Percentiles rank a stretch among this genome's conserved stretches.
These are phyloP conservation scores for Polymyxa betae DNA, from an alignment of 208 protist species.

Conservation along the genomic window DNA sequence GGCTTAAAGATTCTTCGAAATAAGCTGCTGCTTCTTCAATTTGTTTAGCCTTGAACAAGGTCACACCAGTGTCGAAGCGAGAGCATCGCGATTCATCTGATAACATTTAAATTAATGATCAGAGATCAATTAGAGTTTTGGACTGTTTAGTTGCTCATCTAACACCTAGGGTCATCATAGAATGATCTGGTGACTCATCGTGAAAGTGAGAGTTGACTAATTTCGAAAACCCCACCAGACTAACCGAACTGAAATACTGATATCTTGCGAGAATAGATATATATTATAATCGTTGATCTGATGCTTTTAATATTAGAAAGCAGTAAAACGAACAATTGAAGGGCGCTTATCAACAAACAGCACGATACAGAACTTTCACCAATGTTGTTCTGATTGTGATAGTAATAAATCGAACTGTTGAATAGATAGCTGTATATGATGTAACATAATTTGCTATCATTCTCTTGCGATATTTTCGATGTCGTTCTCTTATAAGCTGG, in stretches of 20 bases:
- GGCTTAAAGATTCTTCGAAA: background rate
- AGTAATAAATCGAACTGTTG: background rate
- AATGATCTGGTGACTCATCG: no score
- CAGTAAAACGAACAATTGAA: no score
- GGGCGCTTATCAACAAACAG: no score
- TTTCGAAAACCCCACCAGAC: no score
- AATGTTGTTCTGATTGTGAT: background rate
- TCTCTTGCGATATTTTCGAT: background rate
- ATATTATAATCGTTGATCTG: background rate
- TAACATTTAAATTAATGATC: no score
- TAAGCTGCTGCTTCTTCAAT: conserved; percentile 13
- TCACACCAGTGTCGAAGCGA: background rate
- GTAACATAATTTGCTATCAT: background rate
- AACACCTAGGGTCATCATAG: no score
- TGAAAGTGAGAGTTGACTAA: no score
- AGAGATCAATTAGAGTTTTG: no score
- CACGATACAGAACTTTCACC: background rate
- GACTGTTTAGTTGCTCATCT: no score
- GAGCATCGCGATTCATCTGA: background rate
- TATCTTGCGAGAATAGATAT: no score
- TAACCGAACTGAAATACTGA: no score
- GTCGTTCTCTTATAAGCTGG: background rate
- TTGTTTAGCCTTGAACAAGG: conserved; percentile 41
- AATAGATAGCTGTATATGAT: background rate
- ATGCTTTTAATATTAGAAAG: no score